Conservation (phyloP, 768 basidiomycete species). For the Kwoniella botswanensis region DNA sequence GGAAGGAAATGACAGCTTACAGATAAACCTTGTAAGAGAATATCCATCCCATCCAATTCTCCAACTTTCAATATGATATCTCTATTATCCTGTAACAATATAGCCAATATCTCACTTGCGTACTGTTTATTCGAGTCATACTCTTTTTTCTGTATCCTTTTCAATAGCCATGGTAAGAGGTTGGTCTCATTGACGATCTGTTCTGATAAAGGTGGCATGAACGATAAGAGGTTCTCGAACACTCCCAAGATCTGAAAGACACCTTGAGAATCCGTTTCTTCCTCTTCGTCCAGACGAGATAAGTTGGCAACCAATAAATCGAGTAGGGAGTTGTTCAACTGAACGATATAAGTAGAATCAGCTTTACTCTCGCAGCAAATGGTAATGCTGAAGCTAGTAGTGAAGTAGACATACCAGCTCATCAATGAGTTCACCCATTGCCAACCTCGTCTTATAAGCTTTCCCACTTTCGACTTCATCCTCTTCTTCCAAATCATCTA, state of each 20-base stretch:
- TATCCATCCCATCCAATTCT: slow-evolving; percentile 78
- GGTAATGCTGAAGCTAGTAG: neutral
- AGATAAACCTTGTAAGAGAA: slow-evolving; percentile 73
- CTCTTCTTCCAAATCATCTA: slow-evolving; percentile 67
- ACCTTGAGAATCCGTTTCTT: slow-evolving; percentile 89
- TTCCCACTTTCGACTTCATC: slow-evolving; percentile 62
- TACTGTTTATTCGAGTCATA: slow-evolving; percentile 93
- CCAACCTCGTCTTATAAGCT: slow-evolving; percentile 70
- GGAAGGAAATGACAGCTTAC: slow-evolving; percentile 63
- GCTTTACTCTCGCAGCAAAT: neutral
- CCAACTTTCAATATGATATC: slow-evolving; percentile 73
- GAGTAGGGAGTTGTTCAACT: slow-evolving; percentile 82
- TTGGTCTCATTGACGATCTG: slow-evolving; percentile 75
- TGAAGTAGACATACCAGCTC: slow-evolving; percentile 66
- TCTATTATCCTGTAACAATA: slow-evolving; percentile 77
- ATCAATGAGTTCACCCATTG: slow-evolving; percentile 68
- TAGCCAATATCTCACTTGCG: slow-evolving; percentile 89
- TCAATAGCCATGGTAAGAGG: slow-evolving; percentile 77
- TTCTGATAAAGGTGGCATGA: slow-evolving; percentile 76
- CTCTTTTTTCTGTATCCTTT: slow-evolving; percentile 71
- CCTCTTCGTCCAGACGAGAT: slow-evolving; percentile 80
- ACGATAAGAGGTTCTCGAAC: slow-evolving; percentile 89
- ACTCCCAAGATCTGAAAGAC: slow-evolving; percentile 93
- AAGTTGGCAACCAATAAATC: slow-evolving; percentile 91
- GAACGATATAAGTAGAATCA: slow-evolving; percentile 15